Evolutionary conservation across 768 basidiomycete species (phyloP), one percentile per base, ranked within the genome.

Genomic region (Imleria badia): DNA sequence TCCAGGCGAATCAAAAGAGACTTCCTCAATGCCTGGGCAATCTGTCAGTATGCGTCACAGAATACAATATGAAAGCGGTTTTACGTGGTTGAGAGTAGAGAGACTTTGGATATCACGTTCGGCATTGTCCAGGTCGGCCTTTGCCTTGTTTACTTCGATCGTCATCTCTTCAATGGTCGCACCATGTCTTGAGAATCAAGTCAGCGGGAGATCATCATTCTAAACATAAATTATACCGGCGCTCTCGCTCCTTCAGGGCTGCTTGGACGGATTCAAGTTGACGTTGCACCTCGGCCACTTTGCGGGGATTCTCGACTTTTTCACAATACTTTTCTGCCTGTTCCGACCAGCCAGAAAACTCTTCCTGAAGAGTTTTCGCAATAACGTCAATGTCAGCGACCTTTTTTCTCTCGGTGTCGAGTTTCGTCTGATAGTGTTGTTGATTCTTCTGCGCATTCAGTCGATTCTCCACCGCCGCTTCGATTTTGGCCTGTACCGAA

Each of bases 91-190:
- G 59, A 94, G 71, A 5, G 68, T 60, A 13, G 77, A 67, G 77
- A 91, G 82, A 38, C 83, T 81, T 52, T 77, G 84, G 42, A 92
- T 74, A 50, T 89, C 86, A 40, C 65, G 73, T 53, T 84, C 78
- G 0, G 85, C 88, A 17, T 73, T 81, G 4, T 87, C 79, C 13
- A 87, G 73, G 23, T 77, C 80, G 6, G 75, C 77, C 60, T 80
- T 80, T 12, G 86, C 82, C 53, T 78, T 82, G 66, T 85, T 85
- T 20, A 94, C 76, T 62, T 90, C 83, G 13, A 77, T 74, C 0
- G 85, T 81, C 78, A 96, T 82, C 46, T 92, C 84, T 48, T 91
- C 91, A 6, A 92, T 81, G 2, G 84, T 80, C 1, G 85, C 84
- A 9, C 92, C 91, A 48, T 91, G 84, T 38, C 88, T 91, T 51